A percentile compares a stretch with the other conserved stretches of the same genome.
Evolutionary conservation across 331 rosid genomes (phyloP).

Genomic region (Saraca asoca): DNA sequence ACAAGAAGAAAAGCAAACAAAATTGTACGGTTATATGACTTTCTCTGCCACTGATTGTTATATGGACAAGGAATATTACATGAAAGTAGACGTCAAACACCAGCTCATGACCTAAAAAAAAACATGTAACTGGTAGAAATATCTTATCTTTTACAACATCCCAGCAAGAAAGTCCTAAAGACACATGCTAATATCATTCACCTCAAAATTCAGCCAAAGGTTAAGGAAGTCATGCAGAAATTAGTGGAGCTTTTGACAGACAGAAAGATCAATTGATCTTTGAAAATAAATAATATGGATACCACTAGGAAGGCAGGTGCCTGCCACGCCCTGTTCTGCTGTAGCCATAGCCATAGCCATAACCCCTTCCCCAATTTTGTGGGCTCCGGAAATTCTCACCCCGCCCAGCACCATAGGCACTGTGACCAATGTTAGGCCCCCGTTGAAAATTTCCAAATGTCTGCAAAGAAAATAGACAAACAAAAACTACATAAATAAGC

Average conservation of each 20-base stretch:
- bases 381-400: constrained; percentile 47
- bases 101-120: constrained; percentile 41
- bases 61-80: constrained; percentile 20
- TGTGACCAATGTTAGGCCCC: constrained; percentile 45
- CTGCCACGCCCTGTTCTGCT: constrained; percentile 55
- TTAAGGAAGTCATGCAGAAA: constrained; percentile 24
- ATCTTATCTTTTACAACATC: constrained; percentile 24
- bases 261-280: constrained; percentile 10
- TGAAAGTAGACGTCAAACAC: constrained; percentile 31
- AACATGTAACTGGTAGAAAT: constrained; percentile 37
- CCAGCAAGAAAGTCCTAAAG: constrained; percentile 3
- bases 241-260: constrained; percentile 18
- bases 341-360: constrained; percentile 44
- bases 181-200: constrained; percentile 29
- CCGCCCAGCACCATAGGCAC: constrained; percentile 52
- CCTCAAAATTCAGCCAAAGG: constrained; percentile 30
- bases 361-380: constrained; percentile 57
- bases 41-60: constrained; percentile 8
- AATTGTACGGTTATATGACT: neutral
- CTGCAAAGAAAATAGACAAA: constrained; percentile 44
- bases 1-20: neutral
- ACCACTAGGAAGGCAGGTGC: constrained; percentile 43
- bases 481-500: constrained; percentile 22
- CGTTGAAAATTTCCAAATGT: constrained; percentile 56
- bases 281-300: constrained; percentile 18